Evolutionary conservation across 208 protist species (phyloP).

Genomic region (Trypanosoma rangeli): DNA sequence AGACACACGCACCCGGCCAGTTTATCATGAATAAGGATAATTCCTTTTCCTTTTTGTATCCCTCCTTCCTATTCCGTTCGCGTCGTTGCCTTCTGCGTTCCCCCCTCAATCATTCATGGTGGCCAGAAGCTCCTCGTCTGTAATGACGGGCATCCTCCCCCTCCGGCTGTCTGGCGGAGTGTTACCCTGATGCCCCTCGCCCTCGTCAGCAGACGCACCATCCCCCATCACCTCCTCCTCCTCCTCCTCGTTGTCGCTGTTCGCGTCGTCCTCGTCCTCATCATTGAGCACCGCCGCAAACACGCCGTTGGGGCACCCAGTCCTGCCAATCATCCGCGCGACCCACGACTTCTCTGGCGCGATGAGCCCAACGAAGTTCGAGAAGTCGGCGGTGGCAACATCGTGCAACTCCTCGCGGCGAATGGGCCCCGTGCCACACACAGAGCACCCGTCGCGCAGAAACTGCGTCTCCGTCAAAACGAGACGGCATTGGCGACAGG

Average conservation of each 20-base stretch:
- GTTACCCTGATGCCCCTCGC: neutral
- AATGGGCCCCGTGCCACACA: constrained; percentile 67
- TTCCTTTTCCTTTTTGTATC: neutral
- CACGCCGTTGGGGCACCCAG: constrained; percentile 56
- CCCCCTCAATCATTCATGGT: constrained; percentile 5
- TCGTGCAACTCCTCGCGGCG: constrained; percentile 64
- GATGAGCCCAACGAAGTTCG: constrained; percentile 85
- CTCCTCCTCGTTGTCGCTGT: constrained; percentile 29
- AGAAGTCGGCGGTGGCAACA: constrained; percentile 75
- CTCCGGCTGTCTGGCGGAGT: neutral
- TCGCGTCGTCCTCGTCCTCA: constrained; percentile 35
- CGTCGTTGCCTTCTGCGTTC: neutral
- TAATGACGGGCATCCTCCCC: constrained; percentile 21
- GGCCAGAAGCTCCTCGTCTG: constrained; percentile 36
- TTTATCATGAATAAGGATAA: neutral
- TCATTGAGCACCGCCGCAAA: constrained; percentile 75
- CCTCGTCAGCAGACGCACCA: constrained; percentile 8
- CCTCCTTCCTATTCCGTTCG: neutral
- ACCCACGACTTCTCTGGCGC: constrained; percentile 85
- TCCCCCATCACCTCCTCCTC: constrained; percentile 24
- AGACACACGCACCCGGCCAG: neutral
- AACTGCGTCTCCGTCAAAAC: constrained; percentile 78
- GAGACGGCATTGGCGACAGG: constrained; percentile 76
- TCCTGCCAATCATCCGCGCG: constrained; percentile 72
- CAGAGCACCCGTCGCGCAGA: constrained; percentile 63